Evolutionary conservation across 306 rosid species (phyloP), one percentile per base, ranked within the genome.

Genomic region (Citrullus amarus): DNA sequence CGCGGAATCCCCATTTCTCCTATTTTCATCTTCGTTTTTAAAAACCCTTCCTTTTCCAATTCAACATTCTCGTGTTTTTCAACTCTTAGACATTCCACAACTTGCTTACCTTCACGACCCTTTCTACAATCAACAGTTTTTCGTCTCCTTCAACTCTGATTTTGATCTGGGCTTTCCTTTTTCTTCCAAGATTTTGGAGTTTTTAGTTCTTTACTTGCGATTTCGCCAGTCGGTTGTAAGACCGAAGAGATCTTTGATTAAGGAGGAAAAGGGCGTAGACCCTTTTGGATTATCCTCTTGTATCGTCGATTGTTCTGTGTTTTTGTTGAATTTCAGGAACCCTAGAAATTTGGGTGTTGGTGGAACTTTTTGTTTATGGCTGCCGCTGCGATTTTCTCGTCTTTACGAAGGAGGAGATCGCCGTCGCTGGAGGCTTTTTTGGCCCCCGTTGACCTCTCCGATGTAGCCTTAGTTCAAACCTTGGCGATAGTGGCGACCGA

Each of bases 341-440:
- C 76, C 76, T 70, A 32, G 17, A 46, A 14, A 36, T 65, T 65
- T 65, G 6, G 6, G 43, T 25, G 25, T 65, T 65, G 25, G 14
- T 65, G 28, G 9, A 9, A 14, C 56, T 68, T 53, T 2, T 48
- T 48, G 54, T 48, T 53, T 34, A 93, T 93, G 98, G 96, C 96
- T 61, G 88, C 93, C 18, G 97, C 95, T 70, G 95, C 97, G 62
- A 89, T 94, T 72, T 94, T 88, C 70, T 88, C 96, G 38, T 92
- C 96, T n/a, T 18, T 92, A 54, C 86, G 98, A 82, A 85, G 98
- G 82, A 83, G 95, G 68, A 90, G 97, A 84, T 94, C 98, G 80
- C 98, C 98, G 54, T 89, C 97, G 9, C 34, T 89, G 83, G 97
- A 92, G 55, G 91, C 91, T 1, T 92, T 94, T 80, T 80, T 94